These are phyloP conservation scores for Starmera pachycereana DNA, from an alignment of 805 yeast species.

Conservation along the genomic window DNA sequence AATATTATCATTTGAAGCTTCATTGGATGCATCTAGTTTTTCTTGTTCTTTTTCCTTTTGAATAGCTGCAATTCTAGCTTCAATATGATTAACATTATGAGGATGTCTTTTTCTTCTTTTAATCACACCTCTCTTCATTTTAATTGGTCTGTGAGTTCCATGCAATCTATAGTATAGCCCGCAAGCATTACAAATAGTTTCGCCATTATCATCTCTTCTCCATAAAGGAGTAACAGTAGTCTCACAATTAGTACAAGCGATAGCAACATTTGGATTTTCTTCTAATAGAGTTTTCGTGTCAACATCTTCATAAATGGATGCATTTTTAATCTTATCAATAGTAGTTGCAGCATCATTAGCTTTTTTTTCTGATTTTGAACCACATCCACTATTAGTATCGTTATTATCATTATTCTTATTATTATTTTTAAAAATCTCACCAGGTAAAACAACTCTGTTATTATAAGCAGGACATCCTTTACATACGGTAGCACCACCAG, in stretches of 20 bases:
- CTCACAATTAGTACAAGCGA: conserved; percentile 77
- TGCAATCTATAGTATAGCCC: conserved; percentile 70
- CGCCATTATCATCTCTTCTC: conserved; percentile 75
- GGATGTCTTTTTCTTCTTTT: conserved; percentile 55
- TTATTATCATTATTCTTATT: background rate
- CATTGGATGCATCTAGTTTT: background rate
- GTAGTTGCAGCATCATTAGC: background rate
- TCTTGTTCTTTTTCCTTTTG: background rate
- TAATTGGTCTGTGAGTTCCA: conserved; percentile 67
- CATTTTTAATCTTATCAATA: background rate
- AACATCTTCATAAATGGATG: background rate
- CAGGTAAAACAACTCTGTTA: conserved; percentile 42
- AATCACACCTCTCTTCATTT: conserved; percentile 62
- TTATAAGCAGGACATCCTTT: conserved; percentile 78
- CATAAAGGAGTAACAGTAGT: conserved; percentile 82
- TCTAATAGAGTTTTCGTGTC: conserved; percentile 7
- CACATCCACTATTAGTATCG: background rate
- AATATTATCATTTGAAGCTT: too few species aligned
- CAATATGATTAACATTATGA: background rate
- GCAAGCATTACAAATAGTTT: conserved; percentile 84
- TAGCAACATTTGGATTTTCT: conserved; percentile 38
- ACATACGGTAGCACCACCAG: conserved; percentile 76
- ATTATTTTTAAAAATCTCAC: conserved; percentile 6
- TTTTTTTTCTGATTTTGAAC: background rate
- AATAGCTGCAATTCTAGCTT: background rate